These are phyloP conservation scores for Penicillium fimorum DNA, from an alignment of 495 filamentous ascomycete genomes.

Conservation along the genomic window DNA sequence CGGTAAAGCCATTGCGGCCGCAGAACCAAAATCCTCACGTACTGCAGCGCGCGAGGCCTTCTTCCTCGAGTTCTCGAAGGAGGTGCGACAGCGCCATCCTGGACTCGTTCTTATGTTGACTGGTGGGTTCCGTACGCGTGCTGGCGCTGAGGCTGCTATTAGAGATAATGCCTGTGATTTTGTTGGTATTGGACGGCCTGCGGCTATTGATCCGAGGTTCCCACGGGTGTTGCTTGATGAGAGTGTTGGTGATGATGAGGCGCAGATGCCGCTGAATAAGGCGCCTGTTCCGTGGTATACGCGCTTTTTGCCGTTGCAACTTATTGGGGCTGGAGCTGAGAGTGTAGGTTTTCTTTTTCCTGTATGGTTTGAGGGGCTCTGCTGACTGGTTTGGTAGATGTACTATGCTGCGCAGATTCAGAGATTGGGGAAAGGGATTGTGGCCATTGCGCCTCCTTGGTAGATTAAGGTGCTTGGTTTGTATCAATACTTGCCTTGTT, in stretches of 20 bases:
- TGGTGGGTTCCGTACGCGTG: conserved; percentile 55
- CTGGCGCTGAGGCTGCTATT: conserved; percentile 54
- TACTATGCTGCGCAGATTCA: conserved; percentile 45
- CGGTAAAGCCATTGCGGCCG: conserved; percentile 6
- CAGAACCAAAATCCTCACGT: conserved; percentile 31
- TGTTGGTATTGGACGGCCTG: conserved; percentile 56
- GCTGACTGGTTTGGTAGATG: conserved; percentile 23
- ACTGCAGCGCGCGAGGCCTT: conserved; percentile 58
- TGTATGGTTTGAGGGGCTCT: background rate
- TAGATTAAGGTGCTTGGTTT: background rate
- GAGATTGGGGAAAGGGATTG: conserved; percentile 37
- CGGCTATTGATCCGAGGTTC: conserved; percentile 47
- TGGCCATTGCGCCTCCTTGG: conserved; percentile 27
- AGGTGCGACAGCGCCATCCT: conserved; percentile 44
- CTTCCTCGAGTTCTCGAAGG: conserved; percentile 57
- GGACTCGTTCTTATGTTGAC: conserved; percentile 50
- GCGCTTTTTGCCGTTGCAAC: conserved; percentile 34
- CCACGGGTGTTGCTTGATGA: conserved; percentile 54
- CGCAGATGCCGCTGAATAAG: conserved; percentile 39
- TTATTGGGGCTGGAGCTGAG: conserved; percentile 46
- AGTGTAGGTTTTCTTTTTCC: conserved; percentile 31
- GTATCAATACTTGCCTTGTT: background rate
- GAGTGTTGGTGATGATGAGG: conserved; percentile 48
- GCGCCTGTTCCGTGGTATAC: conserved; percentile 33
- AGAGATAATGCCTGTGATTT: conserved; percentile 54